phyloP scores from a whole-genome alignment of 2,329 filamentous ascomycete species.

The Colletotrichum sp. region DNA sequence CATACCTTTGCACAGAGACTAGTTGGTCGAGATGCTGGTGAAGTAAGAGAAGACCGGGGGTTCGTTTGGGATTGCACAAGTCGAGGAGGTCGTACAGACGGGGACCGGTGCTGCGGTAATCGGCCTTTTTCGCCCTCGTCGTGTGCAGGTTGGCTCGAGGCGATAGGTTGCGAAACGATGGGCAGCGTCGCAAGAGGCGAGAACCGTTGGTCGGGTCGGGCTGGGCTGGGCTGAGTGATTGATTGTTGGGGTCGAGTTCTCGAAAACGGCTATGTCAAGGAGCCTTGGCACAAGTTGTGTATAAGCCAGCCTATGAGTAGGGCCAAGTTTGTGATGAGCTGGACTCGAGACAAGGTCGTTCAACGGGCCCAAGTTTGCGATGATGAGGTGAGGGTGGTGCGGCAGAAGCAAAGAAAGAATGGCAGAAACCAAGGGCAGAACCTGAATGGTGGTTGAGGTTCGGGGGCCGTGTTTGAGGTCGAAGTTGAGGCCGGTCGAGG shows the following conservation, averaged over 20 bases:
- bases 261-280: not conserved
- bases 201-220: slow-evolving; percentile 17
- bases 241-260: not conserved
- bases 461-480: not conserved
- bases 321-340: not conserved
- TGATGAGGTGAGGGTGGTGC: not conserved
- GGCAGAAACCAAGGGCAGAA: not conserved
- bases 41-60: not conserved
- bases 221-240: not conserved
- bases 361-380: not conserved
- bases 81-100: slow-evolving; percentile 10
- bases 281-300: not conserved
- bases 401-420: not conserved
- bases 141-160: not conserved
- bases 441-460: not conserved
- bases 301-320: not conserved
- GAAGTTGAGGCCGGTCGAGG: not conserved
- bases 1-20: not conserved
- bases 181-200: slow-evolving; percentile 16
- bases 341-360: not conserved
- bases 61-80: not conserved
- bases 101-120: slow-evolving; percentile 17
- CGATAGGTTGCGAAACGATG: slow-evolving; percentile 6
- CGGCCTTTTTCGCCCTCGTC: slow-evolving; percentile 8
- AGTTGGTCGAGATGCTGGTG: not conserved